Base-by-base conservation (phyloP, 1,284 basidiomycete species). In the Inonotus hispidus region DNA sequence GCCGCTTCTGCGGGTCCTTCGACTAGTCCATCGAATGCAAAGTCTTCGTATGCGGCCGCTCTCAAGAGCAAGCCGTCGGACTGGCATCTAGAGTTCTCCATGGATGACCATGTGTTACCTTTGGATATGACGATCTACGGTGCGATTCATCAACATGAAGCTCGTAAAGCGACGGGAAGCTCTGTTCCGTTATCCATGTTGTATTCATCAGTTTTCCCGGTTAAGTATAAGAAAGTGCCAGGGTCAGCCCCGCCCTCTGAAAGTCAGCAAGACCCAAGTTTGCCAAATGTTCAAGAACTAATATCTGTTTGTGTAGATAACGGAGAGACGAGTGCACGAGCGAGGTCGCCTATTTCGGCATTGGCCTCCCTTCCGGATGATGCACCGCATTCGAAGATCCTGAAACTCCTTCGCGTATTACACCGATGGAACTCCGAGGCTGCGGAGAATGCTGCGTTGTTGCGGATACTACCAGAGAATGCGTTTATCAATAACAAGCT, bases 401-500 rank as follows among this genome's bases (percentile, higher is more conserved):
- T 99, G 47, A 88, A 93, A 49, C 80, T 99, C 14, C 83, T 99
- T 38, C 85, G 93, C 32, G 92, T 95, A 1, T 75, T 99, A 25
- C 90, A 94, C 71, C 87, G 86, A 67, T 75, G 98, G 49, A 88
- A 90, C 64, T 84, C 79, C 0, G 67, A 79, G 37, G 87, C 89
- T 69, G 71, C 74, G 14, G 82, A 85, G 13, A 67, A 71, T 1
- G 75, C 79, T 32, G 71, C 75, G 23, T 75, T 76, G 5, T 80
- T 83, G 41, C 84, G 79, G 59, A 78, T 83, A 38, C 76, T 88
- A 32, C 75, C 85, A 10, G 92, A 95, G 64, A 84, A 88, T 1
- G 83, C 91, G 0, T 99, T 99, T 71, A 87, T 99, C 66, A 99
- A 99, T 74, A 98, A 98, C 78, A 98, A 99, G 75, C 78, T 99